These are phyloP conservation scores for Insectozyma bohioensis DNA, from an alignment of 1,139 yeast species.

Conservation along the genomic window DNA sequence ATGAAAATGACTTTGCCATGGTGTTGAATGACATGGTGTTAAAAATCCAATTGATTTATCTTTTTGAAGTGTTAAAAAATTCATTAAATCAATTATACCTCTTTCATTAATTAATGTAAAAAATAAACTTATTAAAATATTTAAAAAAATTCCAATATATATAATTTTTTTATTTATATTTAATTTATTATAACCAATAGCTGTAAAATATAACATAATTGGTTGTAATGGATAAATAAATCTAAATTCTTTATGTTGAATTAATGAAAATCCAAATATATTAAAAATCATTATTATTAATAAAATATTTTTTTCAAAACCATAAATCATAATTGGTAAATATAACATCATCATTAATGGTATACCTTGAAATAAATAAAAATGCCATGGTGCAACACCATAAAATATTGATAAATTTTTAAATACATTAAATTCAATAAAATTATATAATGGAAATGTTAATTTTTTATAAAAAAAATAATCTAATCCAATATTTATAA, in stretches of 20 bases:
- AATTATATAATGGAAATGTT: conserved; percentile 67
- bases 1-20: conserved; percentile 88
- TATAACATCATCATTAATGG: conserved; percentile 72
- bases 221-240: conserved; percentile 90
- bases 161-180: conserved; percentile 5
- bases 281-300: conserved; percentile 84
- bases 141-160: conserved; percentile 27
- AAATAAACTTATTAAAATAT: conserved; percentile 48
- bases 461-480: conserved; percentile 55
- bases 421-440: conserved; percentile 72
- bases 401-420: conserved; percentile 77
- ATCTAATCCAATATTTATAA: conserved; percentile 49
- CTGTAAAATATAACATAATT: conserved; percentile 25
- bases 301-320: conserved; percentile 54
- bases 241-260: conserved; percentile 87
- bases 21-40: conserved; percentile 97
- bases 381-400: conserved; percentile 84
- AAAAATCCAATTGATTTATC: conserved; percentile 65
- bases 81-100: conserved; percentile 74
- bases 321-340: conserved; percentile 51
- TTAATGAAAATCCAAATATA: conserved; percentile 51
- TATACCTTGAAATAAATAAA: conserved; percentile 77
- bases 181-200: conserved; percentile 12
- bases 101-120: conserved; percentile 72
- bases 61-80: conserved; percentile 44